Conservation (phyloP, 345 rosid genomes). For the Arabidopsis arenosa region DNA sequence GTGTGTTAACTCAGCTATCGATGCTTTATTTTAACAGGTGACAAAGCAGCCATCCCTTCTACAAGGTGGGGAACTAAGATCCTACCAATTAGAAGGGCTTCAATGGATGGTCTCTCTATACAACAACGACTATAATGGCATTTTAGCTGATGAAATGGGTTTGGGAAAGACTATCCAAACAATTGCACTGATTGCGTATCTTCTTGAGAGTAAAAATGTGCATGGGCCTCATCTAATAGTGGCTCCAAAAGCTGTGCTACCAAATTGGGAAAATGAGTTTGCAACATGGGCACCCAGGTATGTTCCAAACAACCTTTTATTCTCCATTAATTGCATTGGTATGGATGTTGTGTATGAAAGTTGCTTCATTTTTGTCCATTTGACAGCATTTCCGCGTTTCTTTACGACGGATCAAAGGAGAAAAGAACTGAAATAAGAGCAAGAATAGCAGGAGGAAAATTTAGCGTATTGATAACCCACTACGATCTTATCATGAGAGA, state of each 20-base stretch:
- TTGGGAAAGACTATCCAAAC: conserved; percentile 98
- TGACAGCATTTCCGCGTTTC: conserved; percentile 81
- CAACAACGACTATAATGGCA: conserved; percentile 95
- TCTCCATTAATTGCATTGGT: background rate
- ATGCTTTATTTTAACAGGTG: conserved; percentile 57
- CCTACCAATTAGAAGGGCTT: conserved; percentile 95
- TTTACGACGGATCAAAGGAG: conserved; percentile 94
- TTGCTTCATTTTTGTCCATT: conserved; percentile 30
- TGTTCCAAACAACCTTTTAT: conserved; percentile 17
- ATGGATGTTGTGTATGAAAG: conserved; percentile 10
- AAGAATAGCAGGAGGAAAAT: conserved; percentile 60
- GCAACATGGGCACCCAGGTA: conserved; percentile 90
- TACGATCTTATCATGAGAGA: conserved; percentile 98
- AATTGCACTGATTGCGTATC: conserved; percentile 85
- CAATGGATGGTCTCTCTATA: conserved; percentile 98
- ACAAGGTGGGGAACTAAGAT: conserved; percentile 89
- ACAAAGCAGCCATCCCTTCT: conserved; percentile 89
- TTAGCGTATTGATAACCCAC: conserved; percentile 87
- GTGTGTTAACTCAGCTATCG: conserved; percentile 16
- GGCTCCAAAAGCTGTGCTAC: conserved; percentile 99
- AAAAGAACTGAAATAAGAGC: conserved; percentile 88
- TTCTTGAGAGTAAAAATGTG: conserved; percentile 80
- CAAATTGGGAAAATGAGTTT: conserved; percentile 95
- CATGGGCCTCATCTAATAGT: conserved; percentile 90
- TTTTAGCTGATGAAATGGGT: conserved; percentile 99